Evolutionary conservation across 257 asterid genomes (phyloP), one percentile per base, ranked within the genome.

Genomic region (Agastache rugosa): DNA sequence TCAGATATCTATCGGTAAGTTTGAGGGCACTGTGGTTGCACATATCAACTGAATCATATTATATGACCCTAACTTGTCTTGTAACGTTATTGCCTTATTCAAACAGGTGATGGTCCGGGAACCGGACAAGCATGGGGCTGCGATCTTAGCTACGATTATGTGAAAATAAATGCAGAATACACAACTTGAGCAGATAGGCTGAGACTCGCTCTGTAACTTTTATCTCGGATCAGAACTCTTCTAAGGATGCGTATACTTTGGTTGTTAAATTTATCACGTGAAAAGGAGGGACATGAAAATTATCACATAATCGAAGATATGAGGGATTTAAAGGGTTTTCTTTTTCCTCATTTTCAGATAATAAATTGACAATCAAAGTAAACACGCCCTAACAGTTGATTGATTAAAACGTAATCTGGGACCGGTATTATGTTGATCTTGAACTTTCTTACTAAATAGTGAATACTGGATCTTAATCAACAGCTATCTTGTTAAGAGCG

Each of bases 81-180:
- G 23, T 42, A 25, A 15, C 1, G 16, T 59, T 31, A 9, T 20
- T 25, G 16, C 4, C 58, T 14, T 77, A 67, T 76, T 50, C 0
- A 2, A 63, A 79, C 84, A 90, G 98, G 97, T 34, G 92, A 88
- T 77, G 98, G 99, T 62, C 75, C 88, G 1, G 93, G 96, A 55
- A 82, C 71, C 11, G 98, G 97, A 77, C 81, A 83, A 42, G 99
- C 97, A 53, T 92, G 99, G 99, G 99, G 99, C 31, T 89, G 98
- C 50, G 99, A 94, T 70, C 85, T 92, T 54, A 94, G 99, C 75
- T 94, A 92, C 55, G 97, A 94, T 74, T 94, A 94, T 71, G 97
- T 92, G 71, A 94, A 92, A 79, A 92, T 94, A 60, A 94, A 94
- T 69, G 96, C 97, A 0, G 97, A 92, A 78, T 92, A 92, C 83